Evolutionary conservation across 1,139 yeast genomes (phyloP), one percentile per base, ranked within the genome.

Genomic region (Petasospora fabianii): DNA sequence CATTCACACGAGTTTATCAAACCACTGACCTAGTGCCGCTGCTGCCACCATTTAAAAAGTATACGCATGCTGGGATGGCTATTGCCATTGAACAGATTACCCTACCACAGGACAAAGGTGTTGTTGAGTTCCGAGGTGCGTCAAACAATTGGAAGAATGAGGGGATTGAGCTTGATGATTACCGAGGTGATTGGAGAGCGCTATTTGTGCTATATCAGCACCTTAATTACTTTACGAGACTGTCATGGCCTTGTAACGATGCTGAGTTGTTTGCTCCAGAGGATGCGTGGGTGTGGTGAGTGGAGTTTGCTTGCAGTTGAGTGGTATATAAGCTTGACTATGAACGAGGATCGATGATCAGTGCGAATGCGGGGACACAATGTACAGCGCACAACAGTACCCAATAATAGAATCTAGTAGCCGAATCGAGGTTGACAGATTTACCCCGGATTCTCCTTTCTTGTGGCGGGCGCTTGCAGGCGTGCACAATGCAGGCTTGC

Each of bases 21-120:
- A 56, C 65, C 28, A 69, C 70, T 16, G 88, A 82, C 53, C 46
- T 71, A 15, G 76, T 82, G n/a, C 82, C 86, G 0, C 53, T 57
- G 39, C 59, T 79, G 26, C 90, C 88, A 3, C 81, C 83, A 7
- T 38, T 38, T 24, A 60, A 55, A 3, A 36, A 61, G n/a, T 74
- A 61, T 48, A 54, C 59, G 3, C 78, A 73, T 39, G 69, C 73
- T 3, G 84, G 84, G 0, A 61, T 68, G 30, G 73, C 73, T 41
- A 69, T 76, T 35, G 60, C 55, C 36, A 75, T 79, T 14, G 56
- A 59, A 12, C 73, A 72, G 42, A 57, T 55, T 14, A 58, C 60
- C 1, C 43, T 75, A 15, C 81, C 82, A 0, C 84, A 78, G 48
- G 38, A 35, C 3, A 61, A 63, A 2, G 45, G 55, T 3, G 65